Conservation (phyloP, 2,329 filamentous ascomycete genomes). For the Fusarium tjaetaba region DNA sequence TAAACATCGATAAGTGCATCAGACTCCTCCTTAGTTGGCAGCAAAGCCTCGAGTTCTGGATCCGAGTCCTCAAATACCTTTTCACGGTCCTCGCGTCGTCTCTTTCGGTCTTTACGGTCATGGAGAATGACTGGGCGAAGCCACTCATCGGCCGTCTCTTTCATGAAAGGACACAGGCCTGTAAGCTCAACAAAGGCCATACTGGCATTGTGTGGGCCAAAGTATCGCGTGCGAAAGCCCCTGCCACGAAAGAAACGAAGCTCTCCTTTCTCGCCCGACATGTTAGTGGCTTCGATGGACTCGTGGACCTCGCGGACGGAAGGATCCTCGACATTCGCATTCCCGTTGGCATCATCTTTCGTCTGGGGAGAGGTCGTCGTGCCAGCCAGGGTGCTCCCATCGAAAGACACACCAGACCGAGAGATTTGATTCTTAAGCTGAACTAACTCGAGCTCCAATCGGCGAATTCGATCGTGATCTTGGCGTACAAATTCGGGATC, state of each 20-base stretch:
- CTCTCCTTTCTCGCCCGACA: conserved; percentile 60
- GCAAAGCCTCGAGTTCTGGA: conserved; percentile 59
- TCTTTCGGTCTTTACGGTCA: conserved; percentile 64
- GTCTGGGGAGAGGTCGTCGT: conserved; percentile 57
- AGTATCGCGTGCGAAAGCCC: conserved; percentile 69
- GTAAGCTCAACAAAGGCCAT: conserved; percentile 68
- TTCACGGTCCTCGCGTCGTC: conserved; percentile 63
- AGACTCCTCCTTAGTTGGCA: conserved; percentile 59
- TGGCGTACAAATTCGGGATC: conserved; percentile 53
- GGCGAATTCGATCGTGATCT: conserved; percentile 67
- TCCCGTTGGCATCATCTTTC: conserved; percentile 53
- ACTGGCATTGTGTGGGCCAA: conserved; percentile 68
- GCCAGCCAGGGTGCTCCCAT: conserved; percentile 61
- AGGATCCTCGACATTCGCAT: conserved; percentile 46
- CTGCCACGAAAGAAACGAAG: conserved; percentile 67
- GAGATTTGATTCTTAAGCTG: conserved; percentile 64
- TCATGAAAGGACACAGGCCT: conserved; percentile 69
- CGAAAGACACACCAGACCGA: conserved; percentile 57
- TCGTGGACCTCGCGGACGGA: conserved; percentile 52
- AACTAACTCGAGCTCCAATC: conserved; percentile 67
- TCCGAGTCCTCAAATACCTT: conserved; percentile 60
- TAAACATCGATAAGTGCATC: conserved; percentile 62
- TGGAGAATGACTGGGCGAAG: conserved; percentile 66
- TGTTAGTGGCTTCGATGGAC: conserved; percentile 53
- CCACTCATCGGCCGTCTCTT: conserved; percentile 70